Percentiles rank a stretch among this genome's conserved stretches.
Conservation (phyloP, 805 yeast species). For the Debaryomyces tyrocola region DNA sequence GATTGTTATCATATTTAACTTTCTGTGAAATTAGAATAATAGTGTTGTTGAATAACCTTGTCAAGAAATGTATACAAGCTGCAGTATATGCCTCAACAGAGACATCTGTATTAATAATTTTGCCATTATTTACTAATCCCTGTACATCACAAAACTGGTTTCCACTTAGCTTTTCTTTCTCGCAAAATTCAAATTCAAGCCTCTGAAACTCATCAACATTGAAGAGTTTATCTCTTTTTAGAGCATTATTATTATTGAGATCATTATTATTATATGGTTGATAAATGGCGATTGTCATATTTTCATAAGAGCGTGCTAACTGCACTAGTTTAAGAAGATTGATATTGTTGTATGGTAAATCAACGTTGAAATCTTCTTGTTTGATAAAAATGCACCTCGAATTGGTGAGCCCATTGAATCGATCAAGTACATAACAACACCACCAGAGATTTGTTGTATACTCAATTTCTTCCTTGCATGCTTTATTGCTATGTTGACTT, state of each 20-base stretch:
- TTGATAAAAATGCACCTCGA: slow-evolving; percentile 26
- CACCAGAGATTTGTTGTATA: slow-evolving; percentile 33
- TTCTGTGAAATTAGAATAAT: slow-evolving; percentile 27
- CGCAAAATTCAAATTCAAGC: slow-evolving; percentile 26
- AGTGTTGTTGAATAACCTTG: slow-evolving; percentile 27
- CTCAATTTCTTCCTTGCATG: slow-evolving; percentile 7
- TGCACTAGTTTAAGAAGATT: slow-evolving; percentile 26
- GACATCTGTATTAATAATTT: not conserved
- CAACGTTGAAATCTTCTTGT: slow-evolving; percentile 33
- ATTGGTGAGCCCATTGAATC: slow-evolving; percentile 30
- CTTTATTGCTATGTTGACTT: slow-evolving; percentile 7
- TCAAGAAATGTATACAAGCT: slow-evolving; percentile 22
- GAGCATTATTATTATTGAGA: slow-evolving; percentile 8
- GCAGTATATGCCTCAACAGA: slow-evolving; percentile 12
- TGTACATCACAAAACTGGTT: not conserved
- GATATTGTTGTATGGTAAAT: slow-evolving; percentile 26
- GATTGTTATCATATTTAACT: slow-evolving; percentile 21
- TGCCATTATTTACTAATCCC: not conserved
- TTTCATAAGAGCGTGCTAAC: slow-evolving; percentile 24
- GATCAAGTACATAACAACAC: slow-evolving; percentile 31
- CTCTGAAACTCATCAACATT: slow-evolving; percentile 25
- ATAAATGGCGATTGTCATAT: slow-evolving; percentile 21
- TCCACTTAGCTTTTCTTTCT: slow-evolving; percentile 13
- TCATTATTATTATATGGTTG: slow-evolving; percentile 21
- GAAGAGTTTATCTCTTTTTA: slow-evolving; percentile 17